These are phyloP conservation scores for Tuber borchii DNA, from an alignment of 495 filamentous ascomycete species.

Conservation along the genomic window DNA sequence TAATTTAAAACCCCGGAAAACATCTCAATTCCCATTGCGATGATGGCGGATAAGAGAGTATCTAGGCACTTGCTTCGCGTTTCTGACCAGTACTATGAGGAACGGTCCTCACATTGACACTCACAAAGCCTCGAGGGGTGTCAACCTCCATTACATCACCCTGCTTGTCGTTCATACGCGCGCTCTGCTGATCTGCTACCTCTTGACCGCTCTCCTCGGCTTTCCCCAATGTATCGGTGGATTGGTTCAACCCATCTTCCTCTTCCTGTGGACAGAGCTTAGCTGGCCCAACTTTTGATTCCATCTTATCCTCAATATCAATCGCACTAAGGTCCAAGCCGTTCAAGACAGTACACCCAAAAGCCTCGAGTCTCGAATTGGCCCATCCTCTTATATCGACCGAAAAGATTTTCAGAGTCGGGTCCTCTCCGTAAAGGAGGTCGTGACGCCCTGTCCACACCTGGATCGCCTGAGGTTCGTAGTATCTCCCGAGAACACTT, in stretches of 20 bases:
- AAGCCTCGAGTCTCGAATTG: conserved; percentile 2
- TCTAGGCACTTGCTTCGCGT: not conserved
- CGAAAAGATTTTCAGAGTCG: not conserved
- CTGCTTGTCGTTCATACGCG: not conserved
- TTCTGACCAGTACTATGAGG: not conserved
- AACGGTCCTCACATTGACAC: not conserved
- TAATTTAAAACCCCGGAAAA: not conserved
- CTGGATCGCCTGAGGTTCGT: conserved; percentile 35
- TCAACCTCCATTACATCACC: not conserved
- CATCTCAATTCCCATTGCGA: not conserved
- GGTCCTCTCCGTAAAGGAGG: not conserved
- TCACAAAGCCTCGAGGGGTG: not conserved
- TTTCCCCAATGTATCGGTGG: not conserved
- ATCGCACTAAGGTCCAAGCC: not conserved
- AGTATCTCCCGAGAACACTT: conserved; percentile 34
- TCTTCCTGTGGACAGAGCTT: not conserved
- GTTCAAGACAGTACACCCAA: not conserved
- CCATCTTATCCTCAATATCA: not conserved
- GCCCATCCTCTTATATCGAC: not conserved
- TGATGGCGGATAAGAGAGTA: not conserved
- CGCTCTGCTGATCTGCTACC: not conserved
- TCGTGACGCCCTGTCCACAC: conserved; percentile 23
- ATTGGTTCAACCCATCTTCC: not conserved
- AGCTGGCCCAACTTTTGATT: not conserved
- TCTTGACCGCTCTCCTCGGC: not conserved